Base-by-base conservation (phyloP, 192 early-diverging fungal genomes). In the Lobosporangium transversale region DNA sequence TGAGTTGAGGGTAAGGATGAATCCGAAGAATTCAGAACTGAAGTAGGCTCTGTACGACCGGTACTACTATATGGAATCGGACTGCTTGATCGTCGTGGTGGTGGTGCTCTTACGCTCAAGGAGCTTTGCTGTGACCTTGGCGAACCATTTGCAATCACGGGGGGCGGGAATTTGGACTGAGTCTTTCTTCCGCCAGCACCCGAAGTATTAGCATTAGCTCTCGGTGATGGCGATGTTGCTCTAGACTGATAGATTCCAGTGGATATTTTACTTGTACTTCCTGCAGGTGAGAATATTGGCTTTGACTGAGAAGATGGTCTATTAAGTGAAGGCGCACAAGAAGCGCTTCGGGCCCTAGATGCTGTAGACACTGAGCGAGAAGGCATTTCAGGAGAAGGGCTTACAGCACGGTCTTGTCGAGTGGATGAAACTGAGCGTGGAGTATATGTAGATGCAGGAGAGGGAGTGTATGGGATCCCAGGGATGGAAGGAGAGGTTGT, bases 401-500 rank as follows among this genome's bases (percentile, higher is more conserved):
- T 67, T 8, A 32, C 15, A 12, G 35, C 73, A 21, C 65, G 62
- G 2, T 24, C 58, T 0, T 36, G 40, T 42, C 73, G 64, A 10
- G 47, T 62, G 0, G 64, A 44, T 9, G 73, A 76, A 2, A 17
- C 14, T 15, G 73, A 56, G 8, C 73, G 64, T 29, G 73, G 59
- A 40, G 27, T 62, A 58, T 67, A 76, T n/a, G 58, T 76, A 5
- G 73, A 47, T n/a, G 64, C 65, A 12, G 54, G 23, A 1, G 73
- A 76, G 1, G 65, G 63, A 2, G 65, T 14, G 35, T 76, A 32
- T 1, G 73, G 73, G 8, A 76, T 76, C n/a, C 73, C 73, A n/a
- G 73, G 73, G 17, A 76, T 76, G 7, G 63, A 67, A 3, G 73
- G 73, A 14, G 73, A 76, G 26, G 64, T 52, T 12, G 47, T 64